Evolutionary conservation across 208 protist species (phyloP).

Genomic region (Leishmania turanica): DNA sequence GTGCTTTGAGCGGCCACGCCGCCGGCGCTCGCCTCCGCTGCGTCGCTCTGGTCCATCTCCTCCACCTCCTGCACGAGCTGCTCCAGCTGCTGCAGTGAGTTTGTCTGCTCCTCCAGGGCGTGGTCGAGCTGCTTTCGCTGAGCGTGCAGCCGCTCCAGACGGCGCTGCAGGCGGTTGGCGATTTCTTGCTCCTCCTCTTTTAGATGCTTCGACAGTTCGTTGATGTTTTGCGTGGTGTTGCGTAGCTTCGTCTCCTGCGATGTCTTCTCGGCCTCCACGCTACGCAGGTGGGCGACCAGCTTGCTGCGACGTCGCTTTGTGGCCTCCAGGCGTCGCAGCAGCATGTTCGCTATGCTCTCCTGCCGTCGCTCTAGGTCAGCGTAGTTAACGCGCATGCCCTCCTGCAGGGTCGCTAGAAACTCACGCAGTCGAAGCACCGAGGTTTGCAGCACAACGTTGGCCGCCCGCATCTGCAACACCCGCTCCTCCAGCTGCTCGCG

Average conservation of each 20-base stretch:
- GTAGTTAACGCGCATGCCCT: constrained; percentile 61
- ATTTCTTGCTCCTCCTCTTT: constrained; percentile 69
- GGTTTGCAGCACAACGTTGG: constrained; percentile 51
- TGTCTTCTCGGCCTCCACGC: constrained; percentile 45
- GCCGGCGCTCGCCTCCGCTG: background rate
- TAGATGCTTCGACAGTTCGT: constrained; percentile 47
- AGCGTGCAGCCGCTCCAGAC: constrained; percentile 51
- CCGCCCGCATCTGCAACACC: constrained; percentile 43
- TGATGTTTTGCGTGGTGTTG: constrained; percentile 46
- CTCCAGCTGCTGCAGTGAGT: constrained; percentile 71
- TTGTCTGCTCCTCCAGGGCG: constrained; percentile 54
- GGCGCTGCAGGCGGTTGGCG: constrained; percentile 38
- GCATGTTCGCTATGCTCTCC: constrained; percentile 72
- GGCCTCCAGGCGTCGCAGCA: constrained; percentile 63
- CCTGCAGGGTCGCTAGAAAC: constrained; percentile 43
- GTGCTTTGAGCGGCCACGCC: background rate
- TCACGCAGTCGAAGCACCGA: constrained; percentile 51
- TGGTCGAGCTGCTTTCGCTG: constrained; percentile 63
- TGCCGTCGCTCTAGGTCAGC: constrained; percentile 60
- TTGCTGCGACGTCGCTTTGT: constrained; percentile 51
- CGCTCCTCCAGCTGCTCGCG: constrained; percentile 46
- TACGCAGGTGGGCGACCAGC: constrained; percentile 43
- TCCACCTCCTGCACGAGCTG: constrained; percentile 65
- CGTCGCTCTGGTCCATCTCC: constrained; percentile 31
- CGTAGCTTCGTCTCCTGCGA: constrained; percentile 53